These are phyloP conservation scores for Apiosordaria backusii DNA, from an alignment of 495 filamentous ascomycete species.

Conservation along the genomic window DNA sequence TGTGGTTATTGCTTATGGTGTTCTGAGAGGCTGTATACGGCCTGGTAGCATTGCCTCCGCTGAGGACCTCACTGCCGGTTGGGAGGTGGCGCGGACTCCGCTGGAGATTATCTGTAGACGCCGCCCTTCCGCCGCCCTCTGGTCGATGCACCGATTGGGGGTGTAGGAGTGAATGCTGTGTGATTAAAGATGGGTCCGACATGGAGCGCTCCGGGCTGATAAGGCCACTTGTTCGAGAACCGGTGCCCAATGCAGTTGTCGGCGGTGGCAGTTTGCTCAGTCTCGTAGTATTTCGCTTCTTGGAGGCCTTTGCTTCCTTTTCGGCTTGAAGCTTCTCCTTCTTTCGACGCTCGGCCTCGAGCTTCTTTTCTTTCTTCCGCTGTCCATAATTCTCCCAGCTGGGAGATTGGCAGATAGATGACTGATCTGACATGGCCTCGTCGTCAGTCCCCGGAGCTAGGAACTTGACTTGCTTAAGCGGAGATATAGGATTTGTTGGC, in stretches of 20 bases:
- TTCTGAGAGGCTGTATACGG: neutral
- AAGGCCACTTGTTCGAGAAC: constrained; percentile 8
- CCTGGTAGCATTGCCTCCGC: neutral
- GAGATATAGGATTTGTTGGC: constrained; percentile 16
- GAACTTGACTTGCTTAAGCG: constrained; percentile 45
- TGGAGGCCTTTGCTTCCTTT: constrained; percentile 35
- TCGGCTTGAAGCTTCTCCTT: constrained; percentile 42
- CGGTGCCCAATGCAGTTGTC: constrained; percentile 21
- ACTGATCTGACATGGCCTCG: constrained; percentile 44
- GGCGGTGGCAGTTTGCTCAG: constrained; percentile 36
- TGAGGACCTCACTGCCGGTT: constrained; percentile 19
- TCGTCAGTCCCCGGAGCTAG: constrained; percentile 32
- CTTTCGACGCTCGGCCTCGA: constrained; percentile 40
- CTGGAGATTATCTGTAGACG: constrained; percentile 26
- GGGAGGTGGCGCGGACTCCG: constrained; percentile 25
- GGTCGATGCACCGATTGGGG: neutral
- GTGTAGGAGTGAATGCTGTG: constrained; percentile 8
- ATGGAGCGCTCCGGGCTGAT: constrained; percentile 27
- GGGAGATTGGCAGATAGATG: constrained; percentile 55
- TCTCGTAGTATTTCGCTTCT: constrained; percentile 25
- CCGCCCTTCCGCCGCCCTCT: constrained; percentile 14
- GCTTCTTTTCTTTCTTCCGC: constrained; percentile 50
- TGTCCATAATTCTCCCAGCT: constrained; percentile 52
- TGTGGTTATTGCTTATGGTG: neutral
- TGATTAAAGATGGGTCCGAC: constrained; percentile 32